Percentiles rank a stretch among this genome's conserved stretches.
phyloP scores from a whole-genome alignment of 345 rosid genomes.

The Eutrema heterophyllum region DNA sequence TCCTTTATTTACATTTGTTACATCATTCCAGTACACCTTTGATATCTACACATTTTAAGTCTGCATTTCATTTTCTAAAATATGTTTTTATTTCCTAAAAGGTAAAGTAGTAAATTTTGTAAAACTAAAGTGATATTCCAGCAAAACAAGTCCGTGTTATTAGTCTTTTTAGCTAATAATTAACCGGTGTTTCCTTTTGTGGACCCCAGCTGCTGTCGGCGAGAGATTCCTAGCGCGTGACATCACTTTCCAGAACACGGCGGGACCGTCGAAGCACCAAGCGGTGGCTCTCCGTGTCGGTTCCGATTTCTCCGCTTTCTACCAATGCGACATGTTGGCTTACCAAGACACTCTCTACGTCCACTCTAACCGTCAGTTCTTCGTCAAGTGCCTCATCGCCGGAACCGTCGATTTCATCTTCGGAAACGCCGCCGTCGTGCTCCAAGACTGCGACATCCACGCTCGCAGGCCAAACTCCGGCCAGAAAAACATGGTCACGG shows the following conservation, averaged over 20 bases:
- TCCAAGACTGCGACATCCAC: slow-evolving; percentile 83
- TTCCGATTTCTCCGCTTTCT: slow-evolving; percentile 70
- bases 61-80: not conserved
- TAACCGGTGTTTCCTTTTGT: not conserved
- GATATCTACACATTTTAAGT: not conserved
- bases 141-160: not conserved
- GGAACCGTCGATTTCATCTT: slow-evolving; percentile 92
- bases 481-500: slow-evolving; percentile 95
- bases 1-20: not conserved
- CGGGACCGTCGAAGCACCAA: slow-evolving; percentile 74
- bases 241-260: slow-evolving; percentile 77
- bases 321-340: slow-evolving; percentile 69
- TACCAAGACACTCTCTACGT: slow-evolving; percentile 79
- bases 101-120: not conserved
- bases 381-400: slow-evolving; percentile 49
- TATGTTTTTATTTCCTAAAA: not conserved
- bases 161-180: slow-evolving; percentile 6
- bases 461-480: slow-evolving; percentile 79
- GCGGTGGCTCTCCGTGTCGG: slow-evolving; percentile 81
- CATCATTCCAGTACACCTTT: not conserved
- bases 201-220: slow-evolving; percentile 67
- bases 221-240: slow-evolving; percentile 65
- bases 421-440: slow-evolving; percentile 56
- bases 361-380: slow-evolving; percentile 72
- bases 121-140: not conserved